These are phyloP conservation scores for Dactylonectria estremocensis DNA, from an alignment of 2,329 filamentous ascomycete genomes.

Conservation along the genomic window DNA sequence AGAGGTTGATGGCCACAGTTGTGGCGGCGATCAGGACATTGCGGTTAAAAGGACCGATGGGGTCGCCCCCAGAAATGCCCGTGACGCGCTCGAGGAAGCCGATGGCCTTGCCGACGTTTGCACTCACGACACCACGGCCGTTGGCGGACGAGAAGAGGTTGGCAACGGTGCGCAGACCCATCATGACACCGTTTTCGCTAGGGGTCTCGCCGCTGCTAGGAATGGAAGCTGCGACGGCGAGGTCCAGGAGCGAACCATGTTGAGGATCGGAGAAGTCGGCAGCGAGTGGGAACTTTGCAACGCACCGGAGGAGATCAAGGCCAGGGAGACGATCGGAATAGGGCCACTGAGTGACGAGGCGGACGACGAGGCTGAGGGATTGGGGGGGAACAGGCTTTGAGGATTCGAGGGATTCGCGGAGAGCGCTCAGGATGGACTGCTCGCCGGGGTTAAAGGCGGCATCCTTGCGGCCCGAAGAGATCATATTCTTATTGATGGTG, in stretches of 20 bases:
- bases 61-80: constrained; percentile 62
- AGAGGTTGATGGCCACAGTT: constrained; percentile 87
- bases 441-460: constrained; percentile 82
- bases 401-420: constrained; percentile 76
- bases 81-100: constrained; percentile 75
- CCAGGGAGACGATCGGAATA: constrained; percentile 84
- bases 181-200: constrained; percentile 87
- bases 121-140: constrained; percentile 77
- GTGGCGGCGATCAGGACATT: constrained; percentile 88
- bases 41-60: constrained; percentile 74
- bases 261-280: constrained; percentile 71
- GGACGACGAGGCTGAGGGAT: constrained; percentile 76
- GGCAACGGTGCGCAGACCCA: constrained; percentile 83
- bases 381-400: constrained; percentile 63
- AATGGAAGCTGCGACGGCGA: constrained; percentile 59
- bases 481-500: constrained; percentile 81
- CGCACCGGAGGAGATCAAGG: constrained; percentile 88
- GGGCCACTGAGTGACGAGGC: constrained; percentile 85
- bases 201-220: constrained; percentile 68
- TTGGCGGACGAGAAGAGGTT: constrained; percentile 86
- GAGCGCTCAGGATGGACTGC: constrained; percentile 71
- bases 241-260: constrained; percentile 73
- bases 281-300: constrained; percentile 78
- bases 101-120: constrained; percentile 71
- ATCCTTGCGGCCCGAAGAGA: constrained; percentile 80